Conservation (phyloP, 2,329 filamentous ascomycete species). For the Xylariales sp. region DNA sequence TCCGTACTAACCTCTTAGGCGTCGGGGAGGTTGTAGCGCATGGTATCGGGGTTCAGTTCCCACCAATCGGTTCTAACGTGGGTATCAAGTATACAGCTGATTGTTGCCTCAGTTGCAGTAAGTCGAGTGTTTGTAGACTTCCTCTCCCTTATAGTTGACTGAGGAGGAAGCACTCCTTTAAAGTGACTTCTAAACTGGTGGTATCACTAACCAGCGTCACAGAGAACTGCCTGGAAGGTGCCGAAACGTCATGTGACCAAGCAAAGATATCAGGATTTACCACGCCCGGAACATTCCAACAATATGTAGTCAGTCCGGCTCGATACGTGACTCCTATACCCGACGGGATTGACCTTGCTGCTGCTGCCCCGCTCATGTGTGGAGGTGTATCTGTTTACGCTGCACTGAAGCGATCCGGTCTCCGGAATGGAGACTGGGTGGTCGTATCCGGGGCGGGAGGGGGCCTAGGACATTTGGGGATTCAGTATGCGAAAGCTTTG, state of each 20-base stretch:
- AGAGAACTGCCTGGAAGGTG: conserved; percentile 50
- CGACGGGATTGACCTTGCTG: conserved; percentile 51
- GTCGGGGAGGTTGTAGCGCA: conserved; percentile 29
- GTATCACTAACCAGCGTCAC: conserved; percentile 14
- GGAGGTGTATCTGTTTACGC: conserved; percentile 65
- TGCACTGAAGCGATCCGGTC: conserved; percentile 57
- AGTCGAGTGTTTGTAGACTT: conserved; percentile 11
- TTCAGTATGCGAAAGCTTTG: conserved; percentile 37
- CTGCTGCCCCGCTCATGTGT: conserved; percentile 64
- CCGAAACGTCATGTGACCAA: conserved; percentile 61
- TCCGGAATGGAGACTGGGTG: conserved; percentile 55
- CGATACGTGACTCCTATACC: conserved; percentile 69
- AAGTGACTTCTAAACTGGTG: not conserved
- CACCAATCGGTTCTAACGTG: conserved; percentile 58
- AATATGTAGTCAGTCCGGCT: conserved; percentile 60
- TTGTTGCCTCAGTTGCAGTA: conserved; percentile 50
- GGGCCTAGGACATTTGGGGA: conserved; percentile 55
- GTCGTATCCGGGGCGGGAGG: conserved; percentile 58
- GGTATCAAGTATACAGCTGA: conserved; percentile 65
- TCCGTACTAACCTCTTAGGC: conserved; percentile 37
- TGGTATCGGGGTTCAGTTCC: conserved; percentile 47
- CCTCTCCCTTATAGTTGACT: not conserved
- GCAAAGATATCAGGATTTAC: conserved; percentile 62
- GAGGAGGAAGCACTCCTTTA: not conserved
- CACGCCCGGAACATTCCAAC: conserved; percentile 68